These are phyloP conservation scores for Talaromyces atroroseus DNA, from an alignment of 2,329 filamentous ascomycete genomes.

Conservation along the genomic window DNA sequence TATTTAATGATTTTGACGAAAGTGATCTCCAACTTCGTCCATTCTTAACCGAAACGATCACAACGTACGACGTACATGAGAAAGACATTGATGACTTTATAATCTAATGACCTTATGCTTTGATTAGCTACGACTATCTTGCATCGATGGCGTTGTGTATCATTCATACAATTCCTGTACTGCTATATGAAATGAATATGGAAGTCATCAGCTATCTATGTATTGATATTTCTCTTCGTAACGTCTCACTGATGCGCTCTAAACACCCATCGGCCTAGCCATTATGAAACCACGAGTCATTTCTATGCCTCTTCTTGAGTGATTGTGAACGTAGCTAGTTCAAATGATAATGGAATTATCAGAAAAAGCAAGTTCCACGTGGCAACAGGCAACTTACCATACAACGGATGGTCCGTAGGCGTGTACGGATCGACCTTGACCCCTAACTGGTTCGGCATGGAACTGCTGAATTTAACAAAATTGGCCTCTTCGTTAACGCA, in stretches of 20 bases:
- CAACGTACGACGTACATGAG: neutral
- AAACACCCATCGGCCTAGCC: neutral
- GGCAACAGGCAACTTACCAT: conserved; percentile 1
- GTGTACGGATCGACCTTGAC: conserved; percentile 11
- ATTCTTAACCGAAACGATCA: neutral
- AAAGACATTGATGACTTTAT: conserved; percentile 1
- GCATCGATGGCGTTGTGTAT: neutral
- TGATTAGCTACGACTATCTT: neutral
- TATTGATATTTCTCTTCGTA: neutral
- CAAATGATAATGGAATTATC: neutral
- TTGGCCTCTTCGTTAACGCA: conserved; percentile 5
- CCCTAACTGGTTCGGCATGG: conserved; percentile 7
- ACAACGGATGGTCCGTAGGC: conserved; percentile 12
- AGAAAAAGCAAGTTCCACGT: neutral
- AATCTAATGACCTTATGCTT: neutral
- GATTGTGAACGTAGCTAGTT: conserved; percentile 9
- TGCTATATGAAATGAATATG: neutral
- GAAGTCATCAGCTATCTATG: neutral
- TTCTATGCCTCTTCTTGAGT: neutral
- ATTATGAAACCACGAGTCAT: neutral
- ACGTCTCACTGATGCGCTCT: neutral
- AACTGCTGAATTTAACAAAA: conserved; percentile 12
- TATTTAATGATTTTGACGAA: conserved; percentile 16
- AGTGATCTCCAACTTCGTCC: neutral
- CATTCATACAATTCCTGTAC: neutral